Base-by-base conservation (phyloP, 1,284 basidiomycete species). In the Peniophora sp. region DNA sequence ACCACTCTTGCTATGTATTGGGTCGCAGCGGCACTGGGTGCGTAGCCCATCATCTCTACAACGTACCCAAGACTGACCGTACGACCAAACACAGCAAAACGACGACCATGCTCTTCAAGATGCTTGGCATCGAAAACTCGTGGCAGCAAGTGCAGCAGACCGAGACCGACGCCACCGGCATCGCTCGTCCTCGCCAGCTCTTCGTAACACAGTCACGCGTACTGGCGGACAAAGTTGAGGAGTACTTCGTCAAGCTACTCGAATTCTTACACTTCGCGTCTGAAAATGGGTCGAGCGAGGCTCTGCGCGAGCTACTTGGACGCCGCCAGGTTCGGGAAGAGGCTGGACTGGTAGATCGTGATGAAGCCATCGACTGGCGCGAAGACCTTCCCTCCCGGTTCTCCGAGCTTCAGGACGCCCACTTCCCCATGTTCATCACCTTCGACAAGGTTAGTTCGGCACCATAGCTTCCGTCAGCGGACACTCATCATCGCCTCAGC, bases 21-120 rank as follows among this genome's bases (percentile, higher is more conserved):
- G 85, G 85, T 0, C 69, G 85, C 35, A 86, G 84, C 57, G 85
- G 85, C 2, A 88, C 85, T 0, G 83, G 85, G 83, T 84, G 61
- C n/a, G 68, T 44, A 39, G 58, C 42, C 49, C 10, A 23, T 32
- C 12, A 12, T 24, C 22, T 6, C 24, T 20, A 17, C 23, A 32
- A 32, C 27, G 27, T n/a, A n/a, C n/a, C n/a, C 17, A 17, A 18
- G 23, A 48, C 3, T 39, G n/a, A 50, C 17, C 20, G 47, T 56
- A 49, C 51, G 17, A 32, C 27, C n/a, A n/a, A 44, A n/a, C 22
- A n/a, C 17, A 85, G 83, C 3, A 87, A 88, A 74, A 88, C 84
- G 0, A 86, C 84, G 0, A 85, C 83, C 0, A 84, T 87, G 75
- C 65, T 86, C 0, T 84, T 81, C 69, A 85, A 85, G 64, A 87